Evolutionary conservation across 768 basidiomycete species (phyloP).

Genomic region (Amanita thiersii): DNA sequence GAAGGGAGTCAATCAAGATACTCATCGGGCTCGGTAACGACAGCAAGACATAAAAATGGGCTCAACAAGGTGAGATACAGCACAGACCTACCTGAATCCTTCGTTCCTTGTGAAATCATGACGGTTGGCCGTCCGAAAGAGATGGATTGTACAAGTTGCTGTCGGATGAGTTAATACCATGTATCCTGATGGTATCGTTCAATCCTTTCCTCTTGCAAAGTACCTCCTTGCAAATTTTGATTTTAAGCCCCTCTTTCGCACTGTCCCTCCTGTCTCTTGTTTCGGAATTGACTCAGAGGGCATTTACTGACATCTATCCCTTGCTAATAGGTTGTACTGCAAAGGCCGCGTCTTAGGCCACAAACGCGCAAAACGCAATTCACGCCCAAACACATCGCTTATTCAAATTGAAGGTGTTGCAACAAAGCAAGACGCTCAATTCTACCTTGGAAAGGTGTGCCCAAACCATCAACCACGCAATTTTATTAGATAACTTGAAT

Average conservation of each 20-base stretch:
- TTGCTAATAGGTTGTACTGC: constrained; percentile 67
- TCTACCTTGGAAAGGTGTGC: constrained; percentile 96
- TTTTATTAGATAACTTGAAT: neutral
- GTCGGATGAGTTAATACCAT: constrained; percentile 20
- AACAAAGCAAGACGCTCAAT: constrained; percentile 89
- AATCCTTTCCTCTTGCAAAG: neutral
- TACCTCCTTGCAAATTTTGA: neutral
- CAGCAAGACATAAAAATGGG: constrained; percentile 60
- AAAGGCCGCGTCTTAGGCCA: constrained; percentile 97
- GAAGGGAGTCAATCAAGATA: constrained; percentile 25
- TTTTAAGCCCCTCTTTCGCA: neutral
- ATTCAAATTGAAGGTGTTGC: constrained; percentile 96
- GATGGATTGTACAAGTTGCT: constrained; percentile 35
- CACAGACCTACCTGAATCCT: constrained; percentile 4
- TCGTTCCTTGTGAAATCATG: constrained; percentile 4
- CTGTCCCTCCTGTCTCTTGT: neutral
- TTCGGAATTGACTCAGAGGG: constrained; percentile 8
- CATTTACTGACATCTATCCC: constrained; percentile 14
- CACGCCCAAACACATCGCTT: constrained; percentile 91
- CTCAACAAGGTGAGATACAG: constrained; percentile 63
- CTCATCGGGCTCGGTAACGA: constrained; percentile 35
- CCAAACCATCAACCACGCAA: neutral
- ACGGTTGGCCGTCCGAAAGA: neutral
- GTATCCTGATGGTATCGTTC: constrained; percentile 6
- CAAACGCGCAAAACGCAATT: constrained; percentile 98